Evolutionary conservation across 306 rosid species (phyloP).

Genomic region (Lupinus albus): DNA sequence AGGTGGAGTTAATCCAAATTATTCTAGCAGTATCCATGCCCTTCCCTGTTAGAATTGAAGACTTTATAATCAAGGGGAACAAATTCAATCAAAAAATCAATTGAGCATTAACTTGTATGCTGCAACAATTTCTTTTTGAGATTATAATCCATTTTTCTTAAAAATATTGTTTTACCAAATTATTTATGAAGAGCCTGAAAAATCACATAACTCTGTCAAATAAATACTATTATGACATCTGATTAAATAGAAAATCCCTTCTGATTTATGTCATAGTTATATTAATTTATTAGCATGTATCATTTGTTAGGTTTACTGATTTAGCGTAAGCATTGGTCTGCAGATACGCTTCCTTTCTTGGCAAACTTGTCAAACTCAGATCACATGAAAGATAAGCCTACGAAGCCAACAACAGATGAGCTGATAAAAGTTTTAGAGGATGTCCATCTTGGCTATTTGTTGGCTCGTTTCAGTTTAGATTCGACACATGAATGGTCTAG

Average conservation of each 20-base stretch:
- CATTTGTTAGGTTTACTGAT: slow-evolving; percentile 29
- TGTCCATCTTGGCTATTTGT: slow-evolving; percentile 76
- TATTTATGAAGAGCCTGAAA: neutral
- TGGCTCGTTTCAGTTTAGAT: slow-evolving; percentile 79
- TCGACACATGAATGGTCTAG: slow-evolving; percentile 88
- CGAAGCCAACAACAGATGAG: slow-evolving; percentile 72
- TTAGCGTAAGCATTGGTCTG: slow-evolving; percentile 37
- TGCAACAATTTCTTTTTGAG: neutral
- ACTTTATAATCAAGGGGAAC: no score
- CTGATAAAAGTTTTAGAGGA: slow-evolving; percentile 72
- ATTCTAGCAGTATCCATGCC: no score
- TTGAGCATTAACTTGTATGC: neutral
- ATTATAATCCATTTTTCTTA: neutral
- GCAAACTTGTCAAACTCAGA: slow-evolving; percentile 41
- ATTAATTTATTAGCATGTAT: neutral
- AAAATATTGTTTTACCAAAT: slow-evolving; percentile 15
- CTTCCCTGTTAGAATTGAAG: no score
- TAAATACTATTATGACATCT: slow-evolving; percentile 10
- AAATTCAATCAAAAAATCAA: neutral
- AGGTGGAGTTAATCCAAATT: no score
- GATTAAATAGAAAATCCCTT: slow-evolving; percentile 1
- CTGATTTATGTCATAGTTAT: neutral
- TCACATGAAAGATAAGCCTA: slow-evolving; percentile 40
- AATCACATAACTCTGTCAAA: slow-evolving; percentile 18
- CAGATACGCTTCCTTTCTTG: slow-evolving; percentile 76